These are phyloP conservation scores for Blastocrithidia nonstop DNA, from an alignment of 208 protist genomes.

Conservation along the genomic window DNA sequence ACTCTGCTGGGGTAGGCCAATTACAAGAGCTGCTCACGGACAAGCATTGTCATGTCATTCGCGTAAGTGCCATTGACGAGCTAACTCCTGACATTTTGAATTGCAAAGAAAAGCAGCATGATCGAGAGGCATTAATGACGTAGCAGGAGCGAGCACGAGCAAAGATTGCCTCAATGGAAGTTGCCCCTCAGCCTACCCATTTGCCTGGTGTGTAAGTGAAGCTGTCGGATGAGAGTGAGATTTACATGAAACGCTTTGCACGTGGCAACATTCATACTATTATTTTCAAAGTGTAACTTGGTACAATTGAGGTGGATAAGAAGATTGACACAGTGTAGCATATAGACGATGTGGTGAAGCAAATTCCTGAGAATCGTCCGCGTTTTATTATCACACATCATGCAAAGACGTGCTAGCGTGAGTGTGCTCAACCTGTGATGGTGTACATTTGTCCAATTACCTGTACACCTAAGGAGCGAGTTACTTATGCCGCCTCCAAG, in stretches of 20 bases:
- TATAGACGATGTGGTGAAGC: constrained; percentile 5
- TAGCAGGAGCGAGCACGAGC: constrained; percentile 34
- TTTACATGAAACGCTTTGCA: constrained; percentile 18
- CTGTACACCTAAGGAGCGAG: constrained; percentile 44
- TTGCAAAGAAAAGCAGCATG: neutral
- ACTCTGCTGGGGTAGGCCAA: constrained; percentile 22
- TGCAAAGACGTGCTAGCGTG: neutral
- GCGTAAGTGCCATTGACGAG: no score
- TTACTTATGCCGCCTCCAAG: constrained; percentile 60
- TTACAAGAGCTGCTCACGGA: constrained; percentile 18
- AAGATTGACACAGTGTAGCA: neutral
- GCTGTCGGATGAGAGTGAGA: constrained; percentile 14
- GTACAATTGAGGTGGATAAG: no score
- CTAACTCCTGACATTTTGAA: constrained; percentile 10
- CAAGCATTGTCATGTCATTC: no score
- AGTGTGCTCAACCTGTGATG: constrained; percentile 15
- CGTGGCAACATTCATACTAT: constrained; percentile 12
- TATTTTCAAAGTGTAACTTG: constrained; percentile 27
- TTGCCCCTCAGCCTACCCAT: constrained; percentile 30
- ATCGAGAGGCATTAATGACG: constrained; percentile 45
- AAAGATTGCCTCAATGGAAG: constrained; percentile 38
- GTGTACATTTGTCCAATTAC: constrained; percentile 54
- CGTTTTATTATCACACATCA: constrained; percentile 21
- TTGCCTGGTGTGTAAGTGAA: constrained; percentile 44
- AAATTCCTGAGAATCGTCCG: constrained; percentile 15